phyloP scores from a whole-genome alignment of 2,329 filamentous ascomycete genomes.

The Emmonsiellopsis sp. region DNA sequence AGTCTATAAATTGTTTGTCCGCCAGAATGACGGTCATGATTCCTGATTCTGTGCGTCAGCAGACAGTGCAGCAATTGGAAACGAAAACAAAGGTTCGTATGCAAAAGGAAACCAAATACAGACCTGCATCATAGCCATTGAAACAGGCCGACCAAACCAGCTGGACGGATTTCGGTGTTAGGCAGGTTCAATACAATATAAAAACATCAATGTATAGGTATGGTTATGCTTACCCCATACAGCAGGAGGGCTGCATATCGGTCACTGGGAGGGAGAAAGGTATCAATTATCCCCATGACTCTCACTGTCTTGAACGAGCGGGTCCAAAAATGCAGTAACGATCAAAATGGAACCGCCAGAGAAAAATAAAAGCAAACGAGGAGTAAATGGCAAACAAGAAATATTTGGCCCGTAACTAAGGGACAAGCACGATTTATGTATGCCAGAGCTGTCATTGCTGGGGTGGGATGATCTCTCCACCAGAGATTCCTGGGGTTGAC shows the following conservation, averaged over 20 bases:
- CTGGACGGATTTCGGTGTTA: too few species aligned
- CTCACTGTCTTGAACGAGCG: background rate
- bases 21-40: conserved; percentile 39
- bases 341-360: too few species aligned
- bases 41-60: conserved; percentile 12
- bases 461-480: too few species aligned
- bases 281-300: background rate
- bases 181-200: too few species aligned
- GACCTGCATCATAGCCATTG: conserved; percentile 35
- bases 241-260: conserved; percentile 29
- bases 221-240: conserved; percentile 23
- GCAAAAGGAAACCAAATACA: background rate
- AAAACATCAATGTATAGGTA: background rate
- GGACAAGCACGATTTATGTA: too few species aligned
- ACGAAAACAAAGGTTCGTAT: background rate
- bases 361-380: too few species aligned
- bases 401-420: too few species aligned
- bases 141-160: conserved; percentile 19
- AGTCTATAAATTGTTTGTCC: conserved; percentile 33
- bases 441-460: too few species aligned
- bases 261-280: conserved; percentile 31
- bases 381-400: too few species aligned
- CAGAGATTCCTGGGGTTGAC: too few species aligned
- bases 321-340: too few species aligned
- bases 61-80: background rate